Evolutionary conservation across 768 basidiomycete species (phyloP).

Genomic region (Exsudoporus frostii): DNA sequence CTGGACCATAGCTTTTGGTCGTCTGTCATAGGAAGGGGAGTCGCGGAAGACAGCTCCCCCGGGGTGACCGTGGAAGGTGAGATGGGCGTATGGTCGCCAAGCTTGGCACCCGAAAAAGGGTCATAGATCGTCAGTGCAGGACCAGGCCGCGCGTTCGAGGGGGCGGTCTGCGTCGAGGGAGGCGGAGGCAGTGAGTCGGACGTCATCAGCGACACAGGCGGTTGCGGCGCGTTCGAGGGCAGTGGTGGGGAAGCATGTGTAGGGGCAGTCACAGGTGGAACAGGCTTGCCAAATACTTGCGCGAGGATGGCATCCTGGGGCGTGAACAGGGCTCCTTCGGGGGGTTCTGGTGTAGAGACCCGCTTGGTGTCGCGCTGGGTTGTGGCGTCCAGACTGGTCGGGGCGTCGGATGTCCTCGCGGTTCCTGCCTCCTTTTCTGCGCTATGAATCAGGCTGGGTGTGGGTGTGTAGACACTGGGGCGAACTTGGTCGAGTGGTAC

Average conservation of each 20-base stretch:
- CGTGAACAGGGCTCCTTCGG: constrained; percentile 32
- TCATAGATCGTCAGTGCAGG: constrained; percentile 27
- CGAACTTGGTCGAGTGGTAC: constrained; percentile 23
- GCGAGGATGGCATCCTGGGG: constrained; percentile 66
- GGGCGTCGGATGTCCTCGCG: constrained; percentile 8
- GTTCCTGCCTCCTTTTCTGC: constrained; percentile 9
- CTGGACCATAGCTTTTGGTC: constrained; percentile 64
- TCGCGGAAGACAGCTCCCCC: constrained; percentile 1
- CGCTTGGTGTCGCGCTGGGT: neutral
- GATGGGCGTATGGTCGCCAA: constrained; percentile 19
- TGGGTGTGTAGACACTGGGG: constrained; percentile 20
- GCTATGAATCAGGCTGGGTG: constrained; percentile 17
- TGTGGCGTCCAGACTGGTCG: constrained; percentile 3
- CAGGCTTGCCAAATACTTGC: constrained; percentile 30
- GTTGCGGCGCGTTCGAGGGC: constrained; percentile 6
- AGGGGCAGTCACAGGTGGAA: constrained; percentile 1
- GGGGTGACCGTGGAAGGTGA: constrained; percentile 5
- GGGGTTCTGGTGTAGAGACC: neutral
- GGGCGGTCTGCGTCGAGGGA: constrained; percentile 4
- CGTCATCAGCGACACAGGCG: constrained; percentile 10
- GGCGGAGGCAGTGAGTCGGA: constrained; percentile 14
- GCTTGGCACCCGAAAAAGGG: constrained; percentile 31
- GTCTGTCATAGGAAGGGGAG: constrained; percentile 16
- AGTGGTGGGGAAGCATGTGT: neutral
- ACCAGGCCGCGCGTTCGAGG: neutral